Conservation (phyloP, 768 basidiomycete genomes). For the Pleurotus eryngii region DNA sequence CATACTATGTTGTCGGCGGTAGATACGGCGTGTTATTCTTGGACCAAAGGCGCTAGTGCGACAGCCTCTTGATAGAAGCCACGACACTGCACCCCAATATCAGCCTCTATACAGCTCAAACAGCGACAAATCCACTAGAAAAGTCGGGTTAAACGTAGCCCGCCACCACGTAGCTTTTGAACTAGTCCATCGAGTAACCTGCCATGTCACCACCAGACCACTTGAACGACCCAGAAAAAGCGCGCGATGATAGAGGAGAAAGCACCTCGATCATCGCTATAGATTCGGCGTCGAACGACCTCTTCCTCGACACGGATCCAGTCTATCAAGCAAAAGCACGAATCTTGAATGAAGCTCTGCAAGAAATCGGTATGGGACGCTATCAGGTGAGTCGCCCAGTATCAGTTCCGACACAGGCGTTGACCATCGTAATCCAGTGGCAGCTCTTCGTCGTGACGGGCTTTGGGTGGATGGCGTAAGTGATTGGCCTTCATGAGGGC, state of each 20-base stretch:
- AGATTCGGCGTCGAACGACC: background rate
- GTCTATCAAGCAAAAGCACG: constrained; percentile 57
- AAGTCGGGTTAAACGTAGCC: background rate
- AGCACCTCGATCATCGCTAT: background rate
- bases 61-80: too few relatives aligned
- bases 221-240: background rate
- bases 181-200: background rate
- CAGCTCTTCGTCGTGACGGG: constrained; percentile 63
- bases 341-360: constrained; percentile 56
- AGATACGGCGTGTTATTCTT: too few relatives aligned
- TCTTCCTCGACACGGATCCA: constrained; percentile 33
- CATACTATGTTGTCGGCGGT: too few relatives aligned
- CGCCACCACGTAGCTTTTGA: background rate
- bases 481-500: constrained; percentile 5
- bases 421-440: constrained; percentile 37
- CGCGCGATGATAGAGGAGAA: background rate
- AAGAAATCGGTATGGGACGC: constrained; percentile 69
- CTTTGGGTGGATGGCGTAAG: constrained; percentile 76
- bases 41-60: too few relatives aligned
- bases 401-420: background rate
- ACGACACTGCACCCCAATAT: too few relatives aligned
- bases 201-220: background rate
- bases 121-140: background rate
- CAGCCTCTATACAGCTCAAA: too few relatives aligned
- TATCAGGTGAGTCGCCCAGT: constrained; percentile 46